Conservation (phyloP, 2,329 filamentous ascomycete species). For the Mycosphaerella sp. region DNA sequence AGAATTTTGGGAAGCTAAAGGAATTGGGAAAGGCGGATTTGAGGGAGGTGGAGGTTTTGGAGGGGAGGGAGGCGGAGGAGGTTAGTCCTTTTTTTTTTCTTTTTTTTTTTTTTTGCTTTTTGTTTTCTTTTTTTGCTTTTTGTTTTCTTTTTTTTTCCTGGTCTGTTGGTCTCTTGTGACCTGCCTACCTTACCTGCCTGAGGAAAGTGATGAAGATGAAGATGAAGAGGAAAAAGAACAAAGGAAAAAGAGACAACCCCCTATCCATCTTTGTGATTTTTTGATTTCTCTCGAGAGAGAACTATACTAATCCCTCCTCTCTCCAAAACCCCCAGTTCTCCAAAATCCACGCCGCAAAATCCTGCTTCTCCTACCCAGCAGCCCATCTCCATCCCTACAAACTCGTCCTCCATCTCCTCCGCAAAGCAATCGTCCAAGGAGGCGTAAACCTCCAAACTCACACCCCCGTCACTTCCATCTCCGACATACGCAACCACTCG, state of each 20-base stretch:
- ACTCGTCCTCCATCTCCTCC: constrained; percentile 18
- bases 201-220: too few relatives aligned
- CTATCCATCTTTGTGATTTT: too few relatives aligned
- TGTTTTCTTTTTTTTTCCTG: too few relatives aligned
- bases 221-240: too few relatives aligned
- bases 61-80: too few relatives aligned
- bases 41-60: not conserved
- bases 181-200: too few relatives aligned
- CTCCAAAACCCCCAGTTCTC: constrained; percentile 8
- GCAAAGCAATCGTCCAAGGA: constrained; percentile 2
- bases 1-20: not conserved
- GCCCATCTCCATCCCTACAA: constrained; percentile 22
- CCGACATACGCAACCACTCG: not conserved
- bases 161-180: too few relatives aligned
- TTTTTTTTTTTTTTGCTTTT: too few relatives aligned
- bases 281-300: not conserved
- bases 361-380: constrained; percentile 6
- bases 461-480: constrained; percentile 49
- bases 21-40: not conserved
- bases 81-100: too few relatives aligned
- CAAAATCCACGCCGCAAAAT: constrained; percentile 12
- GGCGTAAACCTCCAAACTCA: constrained; percentile 64
- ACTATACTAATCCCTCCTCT: not conserved
- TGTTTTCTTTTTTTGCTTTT: too few relatives aligned
- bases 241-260: too few relatives aligned